Percentiles rank a stretch among this genome's conserved stretches.
Conservation (phyloP, 352 stramenopile genomes). For the Globisporangium rhizosaccharum region DNA sequence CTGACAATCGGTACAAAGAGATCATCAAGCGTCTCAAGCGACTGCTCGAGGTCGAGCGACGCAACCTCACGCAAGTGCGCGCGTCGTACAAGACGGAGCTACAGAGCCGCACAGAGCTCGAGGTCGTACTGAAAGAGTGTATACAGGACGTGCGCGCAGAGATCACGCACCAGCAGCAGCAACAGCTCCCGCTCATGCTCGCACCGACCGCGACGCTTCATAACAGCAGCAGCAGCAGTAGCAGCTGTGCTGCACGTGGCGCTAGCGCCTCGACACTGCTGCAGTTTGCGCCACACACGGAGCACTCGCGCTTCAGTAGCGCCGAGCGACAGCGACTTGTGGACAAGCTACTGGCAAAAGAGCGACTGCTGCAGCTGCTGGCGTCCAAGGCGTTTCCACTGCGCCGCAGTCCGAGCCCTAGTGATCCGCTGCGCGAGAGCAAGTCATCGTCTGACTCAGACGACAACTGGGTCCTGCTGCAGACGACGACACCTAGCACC, state of each 20-base stretch:
- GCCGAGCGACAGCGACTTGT: constrained; percentile 68
- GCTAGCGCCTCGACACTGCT: background rate
- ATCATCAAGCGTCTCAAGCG: constrained; percentile 90
- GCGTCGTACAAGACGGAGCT: constrained; percentile 62
- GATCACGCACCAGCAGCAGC: constrained; percentile 32
- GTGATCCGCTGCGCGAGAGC: constrained; percentile 6
- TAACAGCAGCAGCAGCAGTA: constrained; percentile 9
- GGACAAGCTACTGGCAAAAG: constrained; percentile 77
- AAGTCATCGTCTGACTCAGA: background rate
- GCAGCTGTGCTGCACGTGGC: constrained; percentile 12
- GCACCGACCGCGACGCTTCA: background rate
- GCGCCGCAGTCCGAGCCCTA: constrained; percentile 10
- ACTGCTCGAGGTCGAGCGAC: constrained; percentile 76
- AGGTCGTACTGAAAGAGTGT: constrained; percentile 73
- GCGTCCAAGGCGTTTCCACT: constrained; percentile 71
- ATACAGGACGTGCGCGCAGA: constrained; percentile 79
- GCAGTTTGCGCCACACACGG: too few relatives aligned
- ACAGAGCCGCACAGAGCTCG: constrained; percentile 75
- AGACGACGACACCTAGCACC: too few relatives aligned
- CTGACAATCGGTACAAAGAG: constrained; percentile 88
- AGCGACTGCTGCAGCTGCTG: constrained; percentile 73
- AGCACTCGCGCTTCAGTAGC: constrained; percentile 9
- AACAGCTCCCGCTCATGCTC: constrained; percentile 13
- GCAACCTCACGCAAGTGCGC: constrained; percentile 79
- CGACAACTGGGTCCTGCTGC: constrained; percentile 8